A percentile compares a stretch with the other conserved stretches of the same genome.
Evolutionary conservation across 768 basidiomycete species (phyloP).

Genomic region (Leccinum imitatum): DNA sequence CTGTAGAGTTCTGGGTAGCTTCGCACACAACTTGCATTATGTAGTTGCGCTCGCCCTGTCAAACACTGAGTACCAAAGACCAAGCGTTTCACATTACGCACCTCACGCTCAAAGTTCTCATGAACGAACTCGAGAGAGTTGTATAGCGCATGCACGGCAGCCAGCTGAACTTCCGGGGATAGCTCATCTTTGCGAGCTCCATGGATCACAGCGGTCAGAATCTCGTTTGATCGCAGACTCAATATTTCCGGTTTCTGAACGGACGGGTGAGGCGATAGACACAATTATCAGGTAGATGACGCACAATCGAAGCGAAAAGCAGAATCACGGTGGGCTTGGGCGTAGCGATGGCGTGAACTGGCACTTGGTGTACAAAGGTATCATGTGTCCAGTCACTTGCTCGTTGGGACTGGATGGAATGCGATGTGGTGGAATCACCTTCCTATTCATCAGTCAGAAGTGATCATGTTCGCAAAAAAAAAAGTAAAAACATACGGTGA

Average conservation of each 20-base stretch:
- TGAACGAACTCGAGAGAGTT: constrained; percentile 98
- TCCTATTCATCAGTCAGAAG: no score
- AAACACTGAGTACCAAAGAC: neutral
- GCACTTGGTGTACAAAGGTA: no score
- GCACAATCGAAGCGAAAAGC: constrained; percentile 57
- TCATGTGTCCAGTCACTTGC: no score
- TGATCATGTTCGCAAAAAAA: no score
- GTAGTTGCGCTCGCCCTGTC: constrained; percentile 96
- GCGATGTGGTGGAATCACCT: no score
- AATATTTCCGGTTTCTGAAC: constrained; percentile 89
- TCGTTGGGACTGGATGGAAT: no score
- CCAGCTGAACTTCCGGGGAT: constrained; percentile 85
- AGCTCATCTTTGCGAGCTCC: constrained; percentile 96
- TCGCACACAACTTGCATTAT: constrained; percentile 99
- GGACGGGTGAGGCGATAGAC: constrained; percentile 6
- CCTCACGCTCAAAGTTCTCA: constrained; percentile 97
- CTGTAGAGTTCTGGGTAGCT: constrained; percentile 83
- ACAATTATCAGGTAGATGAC: constrained; percentile 35
- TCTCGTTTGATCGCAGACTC: constrained; percentile 89
- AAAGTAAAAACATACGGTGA: no score
- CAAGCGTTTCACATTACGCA: constrained; percentile 37
- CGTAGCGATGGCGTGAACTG: no score
- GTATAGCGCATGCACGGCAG: constrained; percentile 88
- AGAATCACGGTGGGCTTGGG: no score
- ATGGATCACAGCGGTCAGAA: constrained; percentile 96